Percentiles rank a stretch among this genome's conserved stretches.
These are phyloP conservation scores for Backusella westeae DNA, from an alignment of 192 early-diverging fungal species.

Conservation along the genomic window DNA sequence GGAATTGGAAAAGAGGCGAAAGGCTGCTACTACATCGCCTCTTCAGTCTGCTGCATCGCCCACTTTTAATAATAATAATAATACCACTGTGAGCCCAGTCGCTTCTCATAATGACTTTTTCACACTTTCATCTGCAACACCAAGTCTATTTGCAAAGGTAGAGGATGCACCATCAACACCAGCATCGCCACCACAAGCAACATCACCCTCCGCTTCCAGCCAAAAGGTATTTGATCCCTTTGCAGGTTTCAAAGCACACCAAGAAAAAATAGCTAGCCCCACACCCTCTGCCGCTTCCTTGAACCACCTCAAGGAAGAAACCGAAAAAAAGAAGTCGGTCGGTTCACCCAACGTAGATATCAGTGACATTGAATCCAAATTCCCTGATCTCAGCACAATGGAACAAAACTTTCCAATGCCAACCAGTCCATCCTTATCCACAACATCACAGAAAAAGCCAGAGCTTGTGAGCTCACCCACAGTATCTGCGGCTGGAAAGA, in stretches of 20 bases:
- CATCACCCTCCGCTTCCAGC: not conserved
- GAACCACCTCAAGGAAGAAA: conserved; percentile 19
- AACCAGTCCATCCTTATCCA: not conserved
- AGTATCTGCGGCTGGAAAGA: not conserved
- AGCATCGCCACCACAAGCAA: not conserved
- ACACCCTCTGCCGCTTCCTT: conserved; percentile 10
- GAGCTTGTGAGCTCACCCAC: not conserved
- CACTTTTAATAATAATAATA: not conserved
- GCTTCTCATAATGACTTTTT: not conserved
- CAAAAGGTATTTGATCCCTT: conserved; percentile 20
- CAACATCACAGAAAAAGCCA: not conserved
- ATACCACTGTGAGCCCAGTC: not conserved
- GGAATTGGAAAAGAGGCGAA: not conserved
- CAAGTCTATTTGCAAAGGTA: conserved; percentile 15
- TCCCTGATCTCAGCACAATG: conserved; percentile 38
- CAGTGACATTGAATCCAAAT: conserved; percentile 37
- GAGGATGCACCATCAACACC: not conserved
- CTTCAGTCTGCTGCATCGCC: not conserved
- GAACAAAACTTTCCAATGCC: conserved; percentile 28
- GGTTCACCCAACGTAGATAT: conserved; percentile 22
- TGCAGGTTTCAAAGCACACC: conserved; percentile 10
- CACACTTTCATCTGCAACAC: no score
- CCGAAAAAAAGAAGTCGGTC: not conserved
- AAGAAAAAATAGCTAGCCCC: not conserved
- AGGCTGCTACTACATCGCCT: not conserved